Conservation (phyloP, 164 flowering plant species). For the Liquidambar formosana region DNA sequence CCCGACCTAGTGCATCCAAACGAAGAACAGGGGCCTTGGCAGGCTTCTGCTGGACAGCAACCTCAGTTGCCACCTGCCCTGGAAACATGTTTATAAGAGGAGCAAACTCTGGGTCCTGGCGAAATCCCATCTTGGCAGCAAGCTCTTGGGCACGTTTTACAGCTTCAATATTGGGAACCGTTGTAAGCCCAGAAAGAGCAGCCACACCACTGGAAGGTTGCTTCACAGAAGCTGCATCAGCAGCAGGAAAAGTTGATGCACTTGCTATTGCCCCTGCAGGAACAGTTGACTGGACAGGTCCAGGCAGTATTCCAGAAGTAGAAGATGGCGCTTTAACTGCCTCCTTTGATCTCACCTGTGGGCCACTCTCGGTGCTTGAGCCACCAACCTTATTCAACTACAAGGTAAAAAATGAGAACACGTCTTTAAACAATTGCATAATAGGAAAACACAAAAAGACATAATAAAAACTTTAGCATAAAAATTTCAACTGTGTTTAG, state of each 20-base stretch:
- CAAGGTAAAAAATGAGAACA: constrained; percentile 16
- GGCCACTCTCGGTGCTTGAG: constrained; percentile 35
- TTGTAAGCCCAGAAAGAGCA: constrained; percentile 45
- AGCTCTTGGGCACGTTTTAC: constrained; percentile 95
- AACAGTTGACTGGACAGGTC: constrained; percentile 19
- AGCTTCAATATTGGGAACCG: constrained; percentile 68
- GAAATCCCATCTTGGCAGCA: constrained; percentile 98
- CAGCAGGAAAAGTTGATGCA: constrained; percentile 28
- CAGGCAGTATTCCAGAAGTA: constrained; percentile 23
- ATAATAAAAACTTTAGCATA: neutral
- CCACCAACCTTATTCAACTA: constrained; percentile 61
- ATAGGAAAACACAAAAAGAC: neutral
- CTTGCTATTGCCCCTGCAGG: constrained; percentile 24
- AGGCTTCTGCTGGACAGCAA: constrained; percentile 69
- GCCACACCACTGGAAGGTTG: constrained; percentile 39
- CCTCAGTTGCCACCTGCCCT: constrained; percentile 61
- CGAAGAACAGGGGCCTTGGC: constrained; percentile 96
- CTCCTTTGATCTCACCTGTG: constrained; percentile 33
- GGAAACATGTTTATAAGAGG: constrained; percentile 94
- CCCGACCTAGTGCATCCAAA: constrained; percentile 93
- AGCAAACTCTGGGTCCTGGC: constrained; percentile 90
- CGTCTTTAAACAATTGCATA: neutral
- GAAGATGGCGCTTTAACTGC: constrained; percentile 29
- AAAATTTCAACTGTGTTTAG: neutral
- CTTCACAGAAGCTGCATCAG: constrained; percentile 24